Percentiles rank a stretch among this genome's conserved stretches.
Conservation (phyloP, 202 grass and related monocot genomes). For the Saccharum hybrid region DNA sequence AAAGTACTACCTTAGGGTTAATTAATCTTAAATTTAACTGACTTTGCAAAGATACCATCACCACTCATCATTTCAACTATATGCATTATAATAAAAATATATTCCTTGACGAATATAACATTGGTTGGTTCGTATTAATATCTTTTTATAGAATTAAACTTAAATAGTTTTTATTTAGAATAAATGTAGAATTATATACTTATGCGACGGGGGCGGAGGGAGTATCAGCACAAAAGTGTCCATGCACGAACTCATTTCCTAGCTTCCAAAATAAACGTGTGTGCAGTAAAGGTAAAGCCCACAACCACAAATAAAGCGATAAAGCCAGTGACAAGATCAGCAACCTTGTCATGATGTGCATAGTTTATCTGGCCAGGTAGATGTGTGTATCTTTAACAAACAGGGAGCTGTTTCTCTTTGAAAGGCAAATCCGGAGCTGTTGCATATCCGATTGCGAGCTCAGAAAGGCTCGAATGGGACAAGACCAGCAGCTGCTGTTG, state of each 20-base stretch:
- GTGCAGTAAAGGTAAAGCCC: background rate
- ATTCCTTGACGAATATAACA: background rate
- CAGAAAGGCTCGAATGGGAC: background rate
- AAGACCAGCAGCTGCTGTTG: background rate
- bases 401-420: background rate
- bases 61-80: background rate
- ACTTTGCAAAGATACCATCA: background rate
- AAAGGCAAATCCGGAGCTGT: background rate
- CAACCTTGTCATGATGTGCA: background rate
- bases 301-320: background rate
- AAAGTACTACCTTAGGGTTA: background rate
- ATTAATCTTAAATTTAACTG: background rate
- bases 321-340: background rate
- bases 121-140: background rate
- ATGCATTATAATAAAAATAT: background rate
- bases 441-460: constrained; percentile 17
- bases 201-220: background rate
- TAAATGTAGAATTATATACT: no score
- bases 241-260: background rate
- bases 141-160: background rate
- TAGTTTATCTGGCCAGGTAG: background rate
- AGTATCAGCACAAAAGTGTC: background rate
- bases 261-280: constrained; percentile 1
- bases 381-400: background rate
- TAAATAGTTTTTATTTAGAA: background rate